Evolutionary conservation across 2,329 filamentous ascomycete genomes (phyloP).

Genomic region (Paracorniculantispora psalliotae): DNA sequence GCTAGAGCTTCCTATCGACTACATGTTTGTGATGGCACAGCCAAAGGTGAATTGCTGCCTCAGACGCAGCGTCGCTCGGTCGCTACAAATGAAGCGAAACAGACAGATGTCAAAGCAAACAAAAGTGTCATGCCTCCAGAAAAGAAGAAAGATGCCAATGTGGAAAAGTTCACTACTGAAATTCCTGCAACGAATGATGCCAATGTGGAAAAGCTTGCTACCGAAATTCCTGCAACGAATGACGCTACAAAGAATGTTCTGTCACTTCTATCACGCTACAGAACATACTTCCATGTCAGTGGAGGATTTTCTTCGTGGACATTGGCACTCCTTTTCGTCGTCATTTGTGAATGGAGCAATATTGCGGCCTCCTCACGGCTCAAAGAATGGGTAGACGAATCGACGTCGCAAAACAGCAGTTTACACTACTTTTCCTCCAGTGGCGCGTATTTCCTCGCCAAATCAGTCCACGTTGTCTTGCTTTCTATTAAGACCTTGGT

Average conservation of each 20-base stretch:
- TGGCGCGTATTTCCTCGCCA: neutral
- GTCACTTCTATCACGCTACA: slow-evolving; percentile 22
- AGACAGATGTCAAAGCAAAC: no score
- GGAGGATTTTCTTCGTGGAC: slow-evolving; percentile 60
- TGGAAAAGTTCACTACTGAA: neutral
- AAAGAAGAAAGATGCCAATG: neutral
- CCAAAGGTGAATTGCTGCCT: neutral
- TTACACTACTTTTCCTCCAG: neutral
- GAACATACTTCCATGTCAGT: neutral
- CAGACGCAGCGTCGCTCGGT: no score
- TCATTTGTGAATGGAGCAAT: slow-evolving; percentile 30
- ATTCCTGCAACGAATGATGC: neutral
- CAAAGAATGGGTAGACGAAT: neutral
- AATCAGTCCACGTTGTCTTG: neutral
- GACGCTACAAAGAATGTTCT: neutral
- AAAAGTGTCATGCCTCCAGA: no score
- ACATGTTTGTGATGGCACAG: neutral
- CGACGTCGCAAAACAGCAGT: neutral
- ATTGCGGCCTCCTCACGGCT: neutral
- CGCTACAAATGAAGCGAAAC: neutral
- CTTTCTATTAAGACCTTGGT: neutral
- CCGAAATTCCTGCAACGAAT: neutral
- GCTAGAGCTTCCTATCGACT: slow-evolving; percentile 56
- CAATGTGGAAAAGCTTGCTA: neutral
- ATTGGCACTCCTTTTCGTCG: slow-evolving; percentile 53